Evolutionary conservation across 306 rosid species (phyloP).

Genomic region (Ziziphus jujuba): DNA sequence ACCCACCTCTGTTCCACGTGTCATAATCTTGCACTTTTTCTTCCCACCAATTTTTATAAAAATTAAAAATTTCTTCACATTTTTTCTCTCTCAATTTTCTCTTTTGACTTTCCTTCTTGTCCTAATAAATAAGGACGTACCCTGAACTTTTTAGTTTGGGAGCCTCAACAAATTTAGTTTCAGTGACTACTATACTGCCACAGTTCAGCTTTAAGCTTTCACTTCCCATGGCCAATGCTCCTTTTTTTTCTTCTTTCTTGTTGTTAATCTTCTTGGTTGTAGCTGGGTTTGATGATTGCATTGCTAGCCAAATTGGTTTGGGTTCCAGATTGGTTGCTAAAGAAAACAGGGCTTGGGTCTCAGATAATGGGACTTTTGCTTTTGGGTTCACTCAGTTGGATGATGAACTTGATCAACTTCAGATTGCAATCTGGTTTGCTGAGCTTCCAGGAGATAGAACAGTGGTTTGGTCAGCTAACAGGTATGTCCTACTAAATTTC

Average conservation of each 20-base stretch:
- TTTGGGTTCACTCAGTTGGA: constrained; percentile 65
- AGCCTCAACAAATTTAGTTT: too few species aligned
- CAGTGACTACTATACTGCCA: neutral
- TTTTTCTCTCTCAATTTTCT: too few species aligned
- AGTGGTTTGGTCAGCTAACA: constrained; percentile 73
- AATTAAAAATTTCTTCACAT: too few species aligned
- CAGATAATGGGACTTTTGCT: constrained; percentile 84
- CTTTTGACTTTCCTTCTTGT: neutral
- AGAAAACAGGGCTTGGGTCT: constrained; percentile 49
- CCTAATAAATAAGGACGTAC: constrained; percentile 13
- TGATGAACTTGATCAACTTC: constrained; percentile 24
- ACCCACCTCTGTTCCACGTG: constrained; percentile 62
- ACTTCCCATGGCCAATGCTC: constrained; percentile 11
- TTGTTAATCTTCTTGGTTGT: constrained; percentile 6
- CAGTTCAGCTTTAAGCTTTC: neutral
- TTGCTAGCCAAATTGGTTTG: constrained; percentile 48
- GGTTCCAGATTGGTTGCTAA: constrained; percentile 64
- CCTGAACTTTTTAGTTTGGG: constrained; percentile 10
- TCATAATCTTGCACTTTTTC: constrained; percentile 9
- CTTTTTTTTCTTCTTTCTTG: neutral
- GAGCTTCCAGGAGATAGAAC: constrained; percentile 75
- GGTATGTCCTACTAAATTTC: constrained; percentile 27
- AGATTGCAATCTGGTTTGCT: constrained; percentile 78
- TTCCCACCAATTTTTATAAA: too few species aligned
- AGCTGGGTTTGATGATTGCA: constrained; percentile 27